phyloP scores from a whole-genome alignment of 192 early-diverging fungal genomes.

The Backusella psychrophila region DNA sequence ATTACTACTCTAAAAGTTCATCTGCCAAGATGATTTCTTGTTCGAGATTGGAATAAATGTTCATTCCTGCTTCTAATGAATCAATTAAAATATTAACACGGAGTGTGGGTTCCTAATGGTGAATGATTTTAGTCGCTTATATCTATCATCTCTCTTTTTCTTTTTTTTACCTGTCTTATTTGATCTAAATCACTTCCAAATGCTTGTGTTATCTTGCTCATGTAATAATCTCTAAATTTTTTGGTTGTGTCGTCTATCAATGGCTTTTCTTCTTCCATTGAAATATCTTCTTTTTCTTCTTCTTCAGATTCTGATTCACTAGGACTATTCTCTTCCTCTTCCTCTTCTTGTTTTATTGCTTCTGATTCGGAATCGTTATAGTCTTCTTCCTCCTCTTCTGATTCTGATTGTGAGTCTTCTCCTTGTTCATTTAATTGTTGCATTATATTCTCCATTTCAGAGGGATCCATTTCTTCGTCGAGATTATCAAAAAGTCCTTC shows the following conservation, averaged over 20 bases:
- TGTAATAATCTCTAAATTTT: conserved; percentile 36
- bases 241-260: conserved; percentile 8
- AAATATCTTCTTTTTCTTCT: background rate
- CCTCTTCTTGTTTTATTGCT: background rate
- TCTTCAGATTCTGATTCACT: background rate
- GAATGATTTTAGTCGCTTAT: too few species aligned
- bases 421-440: conserved; percentile 1
- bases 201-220: conserved; percentile 37
- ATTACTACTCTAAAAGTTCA: conserved; percentile 36
- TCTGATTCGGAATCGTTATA: conserved; percentile 4
- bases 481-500: conserved; percentile 30
- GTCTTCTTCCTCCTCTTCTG: conserved; percentile 1
- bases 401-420: background rate
- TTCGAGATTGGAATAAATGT: conserved; percentile 38
- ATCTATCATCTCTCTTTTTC: background rate
- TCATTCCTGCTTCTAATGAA: conserved; percentile 40
- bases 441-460: conserved; percentile 14
- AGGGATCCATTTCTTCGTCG: conserved; percentile 25
- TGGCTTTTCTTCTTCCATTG: background rate
- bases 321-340: background rate
- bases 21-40: conserved; percentile 29
- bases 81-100: conserved; percentile 38
- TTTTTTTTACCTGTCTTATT: conserved; percentile 30
- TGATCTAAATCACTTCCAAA: conserved; percentile 40
- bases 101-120: conserved; percentile 22